These are phyloP conservation scores for Fusarium clavum DNA, from an alignment of 2,329 filamentous ascomycete species.

Conservation along the genomic window DNA sequence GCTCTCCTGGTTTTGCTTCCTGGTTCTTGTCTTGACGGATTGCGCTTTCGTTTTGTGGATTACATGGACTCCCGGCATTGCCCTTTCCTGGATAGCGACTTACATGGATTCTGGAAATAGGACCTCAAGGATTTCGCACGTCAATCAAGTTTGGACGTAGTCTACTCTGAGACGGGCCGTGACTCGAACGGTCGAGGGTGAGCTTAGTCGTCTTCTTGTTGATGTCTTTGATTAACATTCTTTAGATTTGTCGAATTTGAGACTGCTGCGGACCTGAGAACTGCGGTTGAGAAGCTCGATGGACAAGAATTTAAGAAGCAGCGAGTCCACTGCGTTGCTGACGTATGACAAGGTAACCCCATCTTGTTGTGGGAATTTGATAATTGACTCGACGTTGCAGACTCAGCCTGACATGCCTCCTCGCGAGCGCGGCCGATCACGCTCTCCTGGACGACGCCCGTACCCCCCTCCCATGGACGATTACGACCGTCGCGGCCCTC, in stretches of 20 bases:
- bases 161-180: constrained; percentile 86
- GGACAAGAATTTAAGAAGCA: constrained; percentile 92
- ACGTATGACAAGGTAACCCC: constrained; percentile 65
- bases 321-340: constrained; percentile 85
- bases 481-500: constrained; percentile 82
- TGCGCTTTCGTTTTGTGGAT: constrained; percentile 52
- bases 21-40: constrained; percentile 55
- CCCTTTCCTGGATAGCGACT: constrained; percentile 72
- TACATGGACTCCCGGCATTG: constrained; percentile 50
- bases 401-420: constrained; percentile 81
- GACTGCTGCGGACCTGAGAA: constrained; percentile 87
- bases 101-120: constrained; percentile 87
- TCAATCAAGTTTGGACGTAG: constrained; percentile 95
- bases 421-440: constrained; percentile 80
- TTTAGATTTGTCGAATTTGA: constrained; percentile 96
- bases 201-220: constrained; percentile 52
- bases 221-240: constrained; percentile 20
- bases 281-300: constrained; percentile 95
- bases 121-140: constrained; percentile 99
- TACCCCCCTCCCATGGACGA: constrained; percentile 78
- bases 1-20: constrained; percentile 44
- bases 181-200: constrained; percentile 84
- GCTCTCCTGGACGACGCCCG: constrained; percentile 75
- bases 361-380: background rate
- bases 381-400: constrained; percentile 57